phyloP scores from a whole-genome alignment of 2,329 filamentous ascomycete genomes.

The Fusarium virguliforme region DNA sequence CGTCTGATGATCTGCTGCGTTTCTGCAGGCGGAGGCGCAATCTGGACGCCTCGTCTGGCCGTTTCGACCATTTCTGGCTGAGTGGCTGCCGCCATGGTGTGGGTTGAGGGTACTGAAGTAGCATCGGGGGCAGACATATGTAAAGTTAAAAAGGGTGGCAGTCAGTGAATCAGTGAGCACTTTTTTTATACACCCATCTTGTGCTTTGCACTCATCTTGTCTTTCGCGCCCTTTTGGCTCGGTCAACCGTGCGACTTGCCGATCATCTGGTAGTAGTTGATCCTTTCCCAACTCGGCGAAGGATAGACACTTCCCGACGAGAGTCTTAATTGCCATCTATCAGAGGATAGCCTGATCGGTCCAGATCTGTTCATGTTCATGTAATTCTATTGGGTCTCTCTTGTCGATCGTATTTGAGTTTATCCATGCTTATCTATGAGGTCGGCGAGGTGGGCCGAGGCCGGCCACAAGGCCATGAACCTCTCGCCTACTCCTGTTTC shows the following conservation, averaged over 20 bases:
- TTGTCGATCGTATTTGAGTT: no score
- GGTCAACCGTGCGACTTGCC: not conserved
- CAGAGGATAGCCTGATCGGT: not conserved
- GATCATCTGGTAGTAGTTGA: not conserved
- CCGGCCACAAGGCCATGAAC: not conserved
- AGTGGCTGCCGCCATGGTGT: not conserved
- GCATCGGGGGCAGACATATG: not conserved
- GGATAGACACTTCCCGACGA: not conserved
- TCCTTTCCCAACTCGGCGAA: not conserved
- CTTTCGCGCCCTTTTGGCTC: not conserved
- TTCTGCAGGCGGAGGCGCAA: not conserved
- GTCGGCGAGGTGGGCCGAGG: not conserved
- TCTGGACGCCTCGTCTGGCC: not conserved
- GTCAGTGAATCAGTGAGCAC: no score
- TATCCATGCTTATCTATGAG: no score
- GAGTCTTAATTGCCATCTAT: not conserved
- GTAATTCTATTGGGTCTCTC: no score
- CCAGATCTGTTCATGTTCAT: no score
- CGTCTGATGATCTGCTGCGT: conserved; percentile 29
- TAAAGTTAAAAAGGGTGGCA: no score
- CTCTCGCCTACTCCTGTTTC: not conserved
- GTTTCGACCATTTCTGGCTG: conserved; percentile 17
- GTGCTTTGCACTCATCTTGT: not conserved
- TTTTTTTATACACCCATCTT: not conserved
- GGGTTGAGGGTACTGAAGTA: not conserved